A percentile compares a stretch with the other conserved stretches of the same genome.
These are phyloP conservation scores for Diutina catenulata DNA, from an alignment of 1,139 yeast species.

Conservation along the genomic window DNA sequence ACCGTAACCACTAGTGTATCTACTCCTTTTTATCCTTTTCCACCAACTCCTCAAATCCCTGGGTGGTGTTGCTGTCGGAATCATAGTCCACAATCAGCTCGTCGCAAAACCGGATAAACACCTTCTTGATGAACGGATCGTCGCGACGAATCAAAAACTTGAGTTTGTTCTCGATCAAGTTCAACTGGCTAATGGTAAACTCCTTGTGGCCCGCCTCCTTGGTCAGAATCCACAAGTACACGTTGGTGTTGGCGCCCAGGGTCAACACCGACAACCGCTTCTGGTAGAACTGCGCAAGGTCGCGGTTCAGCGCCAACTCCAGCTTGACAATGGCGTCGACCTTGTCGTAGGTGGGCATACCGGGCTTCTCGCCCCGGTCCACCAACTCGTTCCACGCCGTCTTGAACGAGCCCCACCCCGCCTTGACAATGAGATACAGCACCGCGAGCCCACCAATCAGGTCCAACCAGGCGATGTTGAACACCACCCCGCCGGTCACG, in stretches of 20 bases:
- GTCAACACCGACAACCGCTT: constrained; percentile 44
- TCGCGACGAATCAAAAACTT: constrained; percentile 5
- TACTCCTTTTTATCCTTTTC: neutral
- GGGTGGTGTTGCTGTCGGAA: constrained; percentile 1
- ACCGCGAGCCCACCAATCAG: constrained; percentile 86
- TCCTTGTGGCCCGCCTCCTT: neutral
- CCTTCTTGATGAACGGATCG: neutral
- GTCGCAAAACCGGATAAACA: constrained; percentile 2
- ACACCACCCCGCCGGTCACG: constrained; percentile 72
- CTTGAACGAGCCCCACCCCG: constrained; percentile 69
- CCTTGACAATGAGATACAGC: constrained; percentile 67
- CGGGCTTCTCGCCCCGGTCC: constrained; percentile 38
- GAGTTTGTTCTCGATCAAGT: constrained; percentile 4
- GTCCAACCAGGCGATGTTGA: constrained; percentile 75
- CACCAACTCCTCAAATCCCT: constrained; percentile 1
- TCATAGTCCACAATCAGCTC: constrained; percentile 3
- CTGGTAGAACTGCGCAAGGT: constrained; percentile 14
- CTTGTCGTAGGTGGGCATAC: constrained; percentile 8
- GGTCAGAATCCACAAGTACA: constrained; percentile 1
- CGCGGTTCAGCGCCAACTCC: constrained; percentile 7
- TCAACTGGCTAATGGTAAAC: neutral
- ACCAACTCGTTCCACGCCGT: constrained; percentile 65
- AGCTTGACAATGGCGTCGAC: constrained; percentile 9
- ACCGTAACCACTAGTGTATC: too few relatives aligned
- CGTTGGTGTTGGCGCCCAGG: constrained; percentile 50